These are phyloP conservation scores for Marchantia paleacea DNA, from an alignment of 225 moss, liverwort and hornwort genomes.

Conservation along the genomic window DNA sequence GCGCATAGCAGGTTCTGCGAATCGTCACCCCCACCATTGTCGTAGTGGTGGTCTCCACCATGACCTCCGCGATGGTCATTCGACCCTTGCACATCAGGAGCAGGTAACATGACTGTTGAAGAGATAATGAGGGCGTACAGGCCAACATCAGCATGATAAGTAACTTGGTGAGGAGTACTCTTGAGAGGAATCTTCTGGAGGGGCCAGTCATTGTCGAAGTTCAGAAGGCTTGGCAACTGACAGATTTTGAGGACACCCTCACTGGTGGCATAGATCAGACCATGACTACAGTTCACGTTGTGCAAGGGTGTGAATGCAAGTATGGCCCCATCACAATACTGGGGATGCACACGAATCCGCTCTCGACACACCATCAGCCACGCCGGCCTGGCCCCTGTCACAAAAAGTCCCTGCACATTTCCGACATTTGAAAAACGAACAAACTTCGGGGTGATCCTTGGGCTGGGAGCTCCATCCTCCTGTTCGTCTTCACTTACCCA, in stretches of 20 bases:
- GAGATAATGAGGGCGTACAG: slow-evolving; percentile 97
- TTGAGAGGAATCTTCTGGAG: slow-evolving; percentile 93
- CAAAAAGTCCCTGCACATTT: slow-evolving; percentile 80
- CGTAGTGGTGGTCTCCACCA: slow-evolving; percentile 66
- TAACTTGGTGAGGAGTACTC: slow-evolving; percentile 96
- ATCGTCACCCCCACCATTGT: slow-evolving; percentile 65
- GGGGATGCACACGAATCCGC: slow-evolving; percentile 90
- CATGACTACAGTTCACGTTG: slow-evolving; percentile 91
- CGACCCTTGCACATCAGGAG: slow-evolving; percentile 46
- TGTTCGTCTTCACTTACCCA: slow-evolving; percentile 84
- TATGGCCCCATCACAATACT: slow-evolving; percentile 86
- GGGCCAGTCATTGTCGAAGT: slow-evolving; percentile 98
- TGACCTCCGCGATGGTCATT: slow-evolving; percentile 49
- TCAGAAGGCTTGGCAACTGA: slow-evolving; percentile 81
- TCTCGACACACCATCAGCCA: slow-evolving; percentile 96
- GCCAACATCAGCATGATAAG: slow-evolving; percentile 84
- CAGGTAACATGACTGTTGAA: slow-evolving; percentile 64
- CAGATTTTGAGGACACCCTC: slow-evolving; percentile 86
- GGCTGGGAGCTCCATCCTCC: slow-evolving; percentile 38
- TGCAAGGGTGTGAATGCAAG: slow-evolving; percentile 86
- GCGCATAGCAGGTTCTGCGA: slow-evolving; percentile 61
- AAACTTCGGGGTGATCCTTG: slow-evolving; percentile 51
- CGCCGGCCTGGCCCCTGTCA: slow-evolving; percentile 81
- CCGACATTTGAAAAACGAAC: slow-evolving; percentile 85
- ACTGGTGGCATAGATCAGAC: slow-evolving; percentile 84